Conservation (phyloP, 2,329 filamentous ascomycete genomes). For the Colletotrichum caudatum region DNA sequence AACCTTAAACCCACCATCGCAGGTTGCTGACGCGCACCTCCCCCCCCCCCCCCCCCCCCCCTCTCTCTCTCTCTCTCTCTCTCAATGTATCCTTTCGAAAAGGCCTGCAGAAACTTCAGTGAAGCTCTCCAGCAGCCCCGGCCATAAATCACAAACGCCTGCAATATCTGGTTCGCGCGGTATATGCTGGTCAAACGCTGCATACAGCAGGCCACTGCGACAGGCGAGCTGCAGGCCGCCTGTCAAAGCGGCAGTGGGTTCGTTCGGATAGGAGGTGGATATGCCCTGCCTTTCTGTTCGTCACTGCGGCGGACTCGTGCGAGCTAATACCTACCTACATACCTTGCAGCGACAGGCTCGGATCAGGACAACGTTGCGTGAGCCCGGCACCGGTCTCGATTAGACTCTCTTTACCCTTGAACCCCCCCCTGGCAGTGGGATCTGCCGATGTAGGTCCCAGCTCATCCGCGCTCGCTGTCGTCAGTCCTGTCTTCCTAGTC, state of each 20-base stretch:
- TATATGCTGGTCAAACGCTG: slow-evolving; percentile 27
- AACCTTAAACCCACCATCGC: neutral
- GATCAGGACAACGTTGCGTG: neutral
- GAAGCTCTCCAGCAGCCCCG: neutral
- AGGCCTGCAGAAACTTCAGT: neutral
- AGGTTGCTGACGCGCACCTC: neutral
- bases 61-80: too few relatives aligned
- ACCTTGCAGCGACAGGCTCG: neutral
- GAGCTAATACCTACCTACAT: neutral
- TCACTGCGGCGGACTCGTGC: neutral
- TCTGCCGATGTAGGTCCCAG: slow-evolving; percentile 28
- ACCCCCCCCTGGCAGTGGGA: slow-evolving; percentile 14
- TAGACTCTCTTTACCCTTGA: slow-evolving; percentile 13
- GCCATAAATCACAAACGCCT: neutral
- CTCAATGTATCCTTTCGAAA: neutral
- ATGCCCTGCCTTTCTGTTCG: neutral
- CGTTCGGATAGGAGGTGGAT: neutral
- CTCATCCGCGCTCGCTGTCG: neutral
- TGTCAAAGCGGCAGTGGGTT: slow-evolving; percentile 33
- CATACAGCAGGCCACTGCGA: slow-evolving; percentile 34
- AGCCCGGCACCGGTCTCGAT: slow-evolving; percentile 6
- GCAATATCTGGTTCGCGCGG: slow-evolving; percentile 29
- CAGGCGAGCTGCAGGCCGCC: slow-evolving; percentile 10
- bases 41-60: neutral
- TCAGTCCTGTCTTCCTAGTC: neutral